Evolutionary conservation across 257 asterid species (phyloP).

Genomic region (Gynochthodes officinalis): DNA sequence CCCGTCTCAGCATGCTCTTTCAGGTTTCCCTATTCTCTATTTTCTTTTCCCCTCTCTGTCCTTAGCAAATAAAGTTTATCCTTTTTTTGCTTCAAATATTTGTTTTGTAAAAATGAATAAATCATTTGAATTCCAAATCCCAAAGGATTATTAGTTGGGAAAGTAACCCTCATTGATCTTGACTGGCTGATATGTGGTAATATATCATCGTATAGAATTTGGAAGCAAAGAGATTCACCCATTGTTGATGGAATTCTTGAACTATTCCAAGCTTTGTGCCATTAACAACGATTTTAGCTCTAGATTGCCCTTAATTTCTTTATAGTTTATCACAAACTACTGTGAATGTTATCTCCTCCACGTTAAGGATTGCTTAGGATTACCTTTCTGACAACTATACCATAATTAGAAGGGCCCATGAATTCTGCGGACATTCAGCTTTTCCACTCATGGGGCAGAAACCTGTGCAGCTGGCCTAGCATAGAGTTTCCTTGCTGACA

Average conservation of each 20-base stretch:
- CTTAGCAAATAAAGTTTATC: neutral
- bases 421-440: no score
- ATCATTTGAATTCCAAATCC: neutral
- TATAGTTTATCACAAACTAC: neutral
- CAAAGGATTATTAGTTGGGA: no score
- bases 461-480: neutral
- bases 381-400: neutral
- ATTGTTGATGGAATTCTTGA: neutral
- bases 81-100: neutral
- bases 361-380: neutral
- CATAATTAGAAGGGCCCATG: no score
- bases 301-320: neutral
- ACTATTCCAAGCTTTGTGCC: neutral
- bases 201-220: no score
- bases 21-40: constrained; percentile 38
- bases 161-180: no score
- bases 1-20: constrained; percentile 55
- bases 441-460: no score
- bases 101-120: neutral
- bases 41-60: neutral
- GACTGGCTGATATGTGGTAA: neutral
- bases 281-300: neutral
- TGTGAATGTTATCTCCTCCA: no score
- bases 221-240: neutral
- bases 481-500: neutral